These are phyloP conservation scores for Blechomonas ayalai DNA, from an alignment of 208 protist species.

Conservation along the genomic window DNA sequence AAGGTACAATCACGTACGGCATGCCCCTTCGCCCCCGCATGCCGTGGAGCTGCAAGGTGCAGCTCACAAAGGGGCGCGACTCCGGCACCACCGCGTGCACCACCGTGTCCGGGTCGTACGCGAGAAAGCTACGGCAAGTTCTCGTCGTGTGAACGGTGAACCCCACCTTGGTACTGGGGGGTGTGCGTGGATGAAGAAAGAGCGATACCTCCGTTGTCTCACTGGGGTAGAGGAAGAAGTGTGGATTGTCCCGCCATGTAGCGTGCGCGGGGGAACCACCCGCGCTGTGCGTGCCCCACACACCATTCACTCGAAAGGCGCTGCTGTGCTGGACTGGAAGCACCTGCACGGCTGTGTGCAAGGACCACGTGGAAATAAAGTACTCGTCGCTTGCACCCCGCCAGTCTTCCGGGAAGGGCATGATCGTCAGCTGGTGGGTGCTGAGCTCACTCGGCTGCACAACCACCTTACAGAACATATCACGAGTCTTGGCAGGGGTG, in stretches of 20 bases:
- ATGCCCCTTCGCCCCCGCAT: constrained; percentile 70
- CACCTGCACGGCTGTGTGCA: constrained; percentile 18
- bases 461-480: constrained; percentile 19
- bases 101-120: constrained; percentile 53
- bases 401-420: constrained; percentile 29
- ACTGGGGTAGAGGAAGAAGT: constrained; percentile 74
- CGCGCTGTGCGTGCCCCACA: constrained; percentile 38
- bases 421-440: constrained; percentile 18
- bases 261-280: constrained; percentile 39
- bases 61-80: constrained; percentile 9
- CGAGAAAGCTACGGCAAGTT: constrained; percentile 55
- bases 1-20: constrained; percentile 85
- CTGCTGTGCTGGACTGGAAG: constrained; percentile 24
- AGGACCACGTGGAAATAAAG: constrained; percentile 20
- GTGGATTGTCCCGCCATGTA: constrained; percentile 81
- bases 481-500: constrained; percentile 12
- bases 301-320: constrained; percentile 21
- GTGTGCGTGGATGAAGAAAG: constrained; percentile 18
- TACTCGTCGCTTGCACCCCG: constrained; percentile 20
- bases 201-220: constrained; percentile 62
- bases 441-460: constrained; percentile 1
- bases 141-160: constrained; percentile 68
- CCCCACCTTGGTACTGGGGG: constrained; percentile 18
- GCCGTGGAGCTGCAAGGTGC: constrained; percentile 41
- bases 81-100: constrained; percentile 12